Percentiles rank a stretch among this genome's conserved stretches.
Evolutionary conservation across 2,329 filamentous ascomycete species (phyloP).

Genomic region (Colletotrichum cuscutae): DNA sequence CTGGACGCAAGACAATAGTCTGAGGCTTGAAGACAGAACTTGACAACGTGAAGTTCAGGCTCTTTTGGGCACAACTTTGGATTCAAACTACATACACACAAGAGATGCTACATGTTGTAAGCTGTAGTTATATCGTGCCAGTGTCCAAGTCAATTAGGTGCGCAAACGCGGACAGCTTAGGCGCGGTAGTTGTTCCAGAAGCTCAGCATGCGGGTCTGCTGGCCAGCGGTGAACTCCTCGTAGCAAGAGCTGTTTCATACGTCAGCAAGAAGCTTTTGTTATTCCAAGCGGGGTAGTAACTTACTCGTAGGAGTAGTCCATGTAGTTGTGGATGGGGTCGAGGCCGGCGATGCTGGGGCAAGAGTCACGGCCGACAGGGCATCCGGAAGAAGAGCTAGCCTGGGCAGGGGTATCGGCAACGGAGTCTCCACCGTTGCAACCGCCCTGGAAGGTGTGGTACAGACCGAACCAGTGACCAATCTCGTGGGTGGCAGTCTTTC

Average conservation of each 20-base stretch:
- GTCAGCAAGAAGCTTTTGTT: constrained; percentile 37
- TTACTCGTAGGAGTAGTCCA: constrained; percentile 45
- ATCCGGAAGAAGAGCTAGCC: constrained; percentile 40
- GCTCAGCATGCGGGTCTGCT: constrained; percentile 52
- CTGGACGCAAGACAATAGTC: too few species aligned
- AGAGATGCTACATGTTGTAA: neutral
- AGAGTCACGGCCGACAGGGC: constrained; percentile 34
- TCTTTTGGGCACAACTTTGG: too few species aligned
- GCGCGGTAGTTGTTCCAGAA: constrained; percentile 50
- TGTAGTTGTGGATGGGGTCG: constrained; percentile 40
- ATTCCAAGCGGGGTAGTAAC: constrained; percentile 10
- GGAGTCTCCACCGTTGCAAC: constrained; percentile 50
- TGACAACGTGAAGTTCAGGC: too few species aligned
- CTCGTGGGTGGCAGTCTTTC: constrained; percentile 51
- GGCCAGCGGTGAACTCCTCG: constrained; percentile 55
- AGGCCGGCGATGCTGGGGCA: constrained; percentile 37
- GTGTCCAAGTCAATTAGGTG: neutral
- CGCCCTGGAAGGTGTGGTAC: constrained; percentile 58
- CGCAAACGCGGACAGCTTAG: neutral
- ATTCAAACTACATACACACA: neutral
- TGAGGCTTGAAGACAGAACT: too few species aligned
- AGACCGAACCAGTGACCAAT: constrained; percentile 61
- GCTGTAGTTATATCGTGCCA: neutral
- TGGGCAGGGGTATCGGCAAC: constrained; percentile 54
- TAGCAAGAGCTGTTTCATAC: constrained; percentile 49